Evolutionary conservation across 768 basidiomycete species (phyloP), one percentile per base, ranked within the genome.

Genomic region (Russula emetica): DNA sequence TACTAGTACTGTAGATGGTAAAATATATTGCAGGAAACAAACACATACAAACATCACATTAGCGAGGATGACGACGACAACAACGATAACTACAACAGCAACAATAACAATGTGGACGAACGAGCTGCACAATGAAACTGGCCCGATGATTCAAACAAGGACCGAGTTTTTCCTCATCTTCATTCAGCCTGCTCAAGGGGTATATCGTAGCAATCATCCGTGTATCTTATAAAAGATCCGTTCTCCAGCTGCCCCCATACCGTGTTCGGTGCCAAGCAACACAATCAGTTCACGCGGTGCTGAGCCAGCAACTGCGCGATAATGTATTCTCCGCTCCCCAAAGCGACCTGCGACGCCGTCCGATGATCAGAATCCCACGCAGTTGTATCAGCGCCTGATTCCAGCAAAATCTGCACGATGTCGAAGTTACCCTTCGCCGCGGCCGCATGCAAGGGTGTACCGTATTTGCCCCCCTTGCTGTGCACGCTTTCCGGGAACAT

Each of bases 301-400:
- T 62, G 61, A 8, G 55, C 54, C 14, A 62, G 20, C 26, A 62
- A 55, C 36, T 62, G 45, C 47, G 54, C 61, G 54, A 62, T 55
- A 1, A 13, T 10, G 47, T 62, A 55, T 16, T 62, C 45, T 30
- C 54, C 54, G 6, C n/a, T 49, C 28, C 18, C 61, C 54, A 62
- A 16, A 3, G 61, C 61, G 36, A 62, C 61, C n/a, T 62, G 61
- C 26, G 61, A 49, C 34, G 61, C 32, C 45, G 61, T 62, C n/a
- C 61, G 45, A 30, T 47, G n/a, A 13, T 55, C 22, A 28, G 20
- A 10, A 22, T 62, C 61, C 54, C 54, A 55, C 34, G 44, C 14
- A 28, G 20, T 26, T 1, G 45, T 55, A 47, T 63, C 55, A 1
- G 62, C 62, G 2, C 50, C 62, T 1, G 9, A 40, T 44, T 52